Conservation (phyloP, 2,329 filamentous ascomycete species). For the Colletotrichum karsti region DNA sequence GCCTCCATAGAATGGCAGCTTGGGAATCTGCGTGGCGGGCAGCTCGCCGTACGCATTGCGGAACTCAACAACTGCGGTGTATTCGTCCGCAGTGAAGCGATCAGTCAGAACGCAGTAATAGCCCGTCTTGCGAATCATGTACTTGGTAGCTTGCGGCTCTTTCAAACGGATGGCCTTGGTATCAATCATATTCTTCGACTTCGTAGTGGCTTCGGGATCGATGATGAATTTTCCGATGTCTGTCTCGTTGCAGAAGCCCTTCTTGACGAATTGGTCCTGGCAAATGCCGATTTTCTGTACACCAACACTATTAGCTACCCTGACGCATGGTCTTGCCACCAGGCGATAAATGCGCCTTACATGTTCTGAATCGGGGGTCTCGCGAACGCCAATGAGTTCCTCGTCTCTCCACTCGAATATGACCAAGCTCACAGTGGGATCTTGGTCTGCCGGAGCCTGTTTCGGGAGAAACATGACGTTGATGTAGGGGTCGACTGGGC, state of each 20-base stretch:
- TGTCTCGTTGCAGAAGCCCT: slow-evolving; percentile 77
- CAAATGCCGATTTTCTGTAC: slow-evolving; percentile 69
- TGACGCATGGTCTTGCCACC: neutral
- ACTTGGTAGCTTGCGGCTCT: slow-evolving; percentile 76
- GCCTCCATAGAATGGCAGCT: slow-evolving; percentile 95
- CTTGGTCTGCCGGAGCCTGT: slow-evolving; percentile 65
- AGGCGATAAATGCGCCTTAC: slow-evolving; percentile 53
- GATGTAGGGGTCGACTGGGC: slow-evolving; percentile 88
- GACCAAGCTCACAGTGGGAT: slow-evolving; percentile 83
- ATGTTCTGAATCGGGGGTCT: slow-evolving; percentile 60
- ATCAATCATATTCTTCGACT: slow-evolving; percentile 76
- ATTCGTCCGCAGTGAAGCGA: slow-evolving; percentile 73
- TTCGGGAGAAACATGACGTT: slow-evolving; percentile 78
- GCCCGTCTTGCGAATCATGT: slow-evolving; percentile 87
- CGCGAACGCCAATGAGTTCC: slow-evolving; percentile 76
- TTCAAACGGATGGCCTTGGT: slow-evolving; percentile 87
- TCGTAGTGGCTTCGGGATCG: slow-evolving; percentile 75
- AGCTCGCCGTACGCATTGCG: slow-evolving; percentile 97
- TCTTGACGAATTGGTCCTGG: slow-evolving; percentile 73
- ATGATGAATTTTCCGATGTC: slow-evolving; percentile 88
- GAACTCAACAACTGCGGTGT: slow-evolving; percentile 86
- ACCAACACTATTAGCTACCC: slow-evolving; percentile 39
- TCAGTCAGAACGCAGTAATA: slow-evolving; percentile 94
- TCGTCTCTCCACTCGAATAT: slow-evolving; percentile 96
- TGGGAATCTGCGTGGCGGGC: slow-evolving; percentile 93